These are phyloP conservation scores for Solanum gracilifrons DNA, from an alignment of 257 asterid species.

Conservation along the genomic window DNA sequence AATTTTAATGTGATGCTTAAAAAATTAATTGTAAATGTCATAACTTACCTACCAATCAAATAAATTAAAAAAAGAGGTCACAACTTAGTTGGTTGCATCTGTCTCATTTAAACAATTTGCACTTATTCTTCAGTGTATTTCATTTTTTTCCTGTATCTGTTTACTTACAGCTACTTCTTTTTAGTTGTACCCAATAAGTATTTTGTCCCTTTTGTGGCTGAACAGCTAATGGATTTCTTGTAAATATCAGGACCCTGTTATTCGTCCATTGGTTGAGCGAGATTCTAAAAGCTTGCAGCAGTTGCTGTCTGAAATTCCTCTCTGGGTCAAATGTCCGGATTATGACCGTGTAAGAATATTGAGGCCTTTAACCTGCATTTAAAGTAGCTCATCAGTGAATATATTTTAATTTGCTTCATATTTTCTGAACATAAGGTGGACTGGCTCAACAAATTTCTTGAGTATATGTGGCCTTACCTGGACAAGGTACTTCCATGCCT, in stretches of 20 bases:
- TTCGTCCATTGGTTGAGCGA: constrained; percentile 76
- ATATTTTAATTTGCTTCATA: background rate
- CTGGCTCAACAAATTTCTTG: constrained; percentile 86
- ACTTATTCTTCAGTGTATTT: background rate
- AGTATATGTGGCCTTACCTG: constrained; percentile 84
- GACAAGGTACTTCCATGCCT: constrained; percentile 58
- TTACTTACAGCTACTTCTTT: background rate
- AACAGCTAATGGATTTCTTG: background rate
- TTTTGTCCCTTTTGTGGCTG: background rate
- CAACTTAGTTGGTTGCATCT: background rate
- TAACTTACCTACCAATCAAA: background rate
- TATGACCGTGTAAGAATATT: constrained; percentile 74
- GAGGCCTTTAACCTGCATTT: background rate
- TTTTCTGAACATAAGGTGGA: constrained; percentile 43
- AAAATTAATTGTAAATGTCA: background rate
- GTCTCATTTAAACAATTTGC: background rate
- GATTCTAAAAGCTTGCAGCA: constrained; percentile 52
- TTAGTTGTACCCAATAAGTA: background rate
- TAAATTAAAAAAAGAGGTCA: background rate
- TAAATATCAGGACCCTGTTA: constrained; percentile 64
- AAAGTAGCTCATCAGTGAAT: background rate
- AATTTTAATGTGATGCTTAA: background rate
- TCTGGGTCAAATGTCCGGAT: constrained; percentile 91
- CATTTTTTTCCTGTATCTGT: background rate
- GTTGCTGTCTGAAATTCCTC: constrained; percentile 82